Base-by-base conservation (phyloP, 331 rosid genomes). In the Cydonia oblonga region DNA sequence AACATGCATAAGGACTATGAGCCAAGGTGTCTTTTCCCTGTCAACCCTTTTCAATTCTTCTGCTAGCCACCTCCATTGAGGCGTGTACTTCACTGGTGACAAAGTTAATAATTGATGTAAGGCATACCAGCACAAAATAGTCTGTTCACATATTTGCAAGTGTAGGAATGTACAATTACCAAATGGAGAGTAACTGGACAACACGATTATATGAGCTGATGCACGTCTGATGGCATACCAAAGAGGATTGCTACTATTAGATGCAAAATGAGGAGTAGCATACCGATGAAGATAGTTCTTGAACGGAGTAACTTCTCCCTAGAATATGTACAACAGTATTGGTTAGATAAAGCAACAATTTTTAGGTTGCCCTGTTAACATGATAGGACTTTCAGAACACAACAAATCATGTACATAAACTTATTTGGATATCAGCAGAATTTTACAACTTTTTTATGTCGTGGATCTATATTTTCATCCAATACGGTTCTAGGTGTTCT, bases 201-300 rank as follows among this genome's bases (percentile, higher is more conserved):
- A 81, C 71, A 95, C 96, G 32, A 95, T 91, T 80, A 95, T 85
- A 76, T 95, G 99, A 69, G 99, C 96, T 40, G 99, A 95, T 2
- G 97, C 99, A 22, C 96, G 90, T 83, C 99, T 81, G 78, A 95
- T 67, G 61, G 99, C 92, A 73, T 91, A 95, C 99, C 99, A 95
- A 64, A 95, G 96, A 56, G 97, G 97, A 76, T 72, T 91, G 87
- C 83, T 88, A 80, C 99, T 95, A 20, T 84, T 72, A 85, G 97
- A 85, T 65, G 96, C 96, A 76, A 80, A 40, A 79, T 88, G 81
- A 76, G 99, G 99, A 69, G 96, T 91, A 65, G 79, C 23, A 77
- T 86, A 85, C 75, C 97, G 92, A 12, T 88, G 53, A 79, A 91
- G 91, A 83, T 67, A 95, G 73, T 76, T 65, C 84, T 84, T 95